Percentiles rank a stretch among this genome's conserved stretches.
These are phyloP conservation scores for Fusarium proliferatum DNA, from an alignment of 2,329 filamentous ascomycete genomes.

Conservation along the genomic window DNA sequence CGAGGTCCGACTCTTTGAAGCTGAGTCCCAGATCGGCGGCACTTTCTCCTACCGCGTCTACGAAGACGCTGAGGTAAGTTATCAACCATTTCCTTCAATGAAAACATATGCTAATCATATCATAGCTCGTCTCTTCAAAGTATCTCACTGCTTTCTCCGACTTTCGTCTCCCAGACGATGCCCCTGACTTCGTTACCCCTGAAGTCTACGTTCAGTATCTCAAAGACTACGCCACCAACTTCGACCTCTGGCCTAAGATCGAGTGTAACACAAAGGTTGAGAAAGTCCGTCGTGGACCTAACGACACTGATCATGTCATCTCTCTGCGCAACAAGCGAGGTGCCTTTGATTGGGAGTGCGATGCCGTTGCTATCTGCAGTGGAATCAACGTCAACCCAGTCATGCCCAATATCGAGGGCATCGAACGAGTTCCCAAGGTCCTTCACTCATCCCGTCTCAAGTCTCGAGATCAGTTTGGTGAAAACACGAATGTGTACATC, in stretches of 20 bases:
- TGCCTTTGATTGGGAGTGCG: slow-evolving; percentile 50
- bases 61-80: slow-evolving; percentile 57
- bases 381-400: slow-evolving; percentile 57
- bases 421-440: slow-evolving; percentile 50
- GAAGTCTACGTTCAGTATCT: slow-evolving; percentile 57
- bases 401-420: slow-evolving; percentile 53
- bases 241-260: slow-evolving; percentile 53
- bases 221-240: slow-evolving; percentile 53
- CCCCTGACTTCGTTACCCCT: slow-evolving; percentile 58
- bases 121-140: slow-evolving; percentile 60
- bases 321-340: slow-evolving; percentile 10
- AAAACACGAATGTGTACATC: slow-evolving; percentile 54
- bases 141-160: slow-evolving; percentile 64
- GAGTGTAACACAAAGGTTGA: slow-evolving; percentile 49
- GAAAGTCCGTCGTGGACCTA: slow-evolving; percentile 35
- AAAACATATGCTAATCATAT: not conserved
- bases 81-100: fast-evolving
- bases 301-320: slow-evolving; percentile 23
- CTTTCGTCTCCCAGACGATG: slow-evolving; percentile 55
- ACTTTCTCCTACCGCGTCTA: slow-evolving; percentile 61
- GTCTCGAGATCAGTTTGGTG: slow-evolving; percentile 54
- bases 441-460: slow-evolving; percentile 59
- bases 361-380: slow-evolving; percentile 59
- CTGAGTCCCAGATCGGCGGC: slow-evolving; percentile 56
- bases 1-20: slow-evolving; percentile 58